Evolutionary conservation across 1,284 basidiomycete species (phyloP).

Genomic region (Cutaneotrichosporon dermatis): DNA sequence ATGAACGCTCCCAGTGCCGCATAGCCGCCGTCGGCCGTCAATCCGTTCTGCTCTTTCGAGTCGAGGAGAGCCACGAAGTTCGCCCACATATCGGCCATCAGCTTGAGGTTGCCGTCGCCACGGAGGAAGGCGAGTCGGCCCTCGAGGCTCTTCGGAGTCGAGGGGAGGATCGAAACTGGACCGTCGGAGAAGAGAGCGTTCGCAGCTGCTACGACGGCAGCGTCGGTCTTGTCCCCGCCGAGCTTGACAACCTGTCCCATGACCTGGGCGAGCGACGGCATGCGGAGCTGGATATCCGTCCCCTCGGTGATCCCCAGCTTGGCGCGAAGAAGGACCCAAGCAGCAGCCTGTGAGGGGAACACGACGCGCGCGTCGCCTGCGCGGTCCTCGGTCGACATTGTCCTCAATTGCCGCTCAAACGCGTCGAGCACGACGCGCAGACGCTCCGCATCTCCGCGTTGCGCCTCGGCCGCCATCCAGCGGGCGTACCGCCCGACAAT

Average conservation of each 20-base stretch:
- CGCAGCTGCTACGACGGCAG: not conserved
- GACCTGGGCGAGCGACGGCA: not conserved
- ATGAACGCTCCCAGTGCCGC: slow-evolving; percentile 4
- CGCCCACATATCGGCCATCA: slow-evolving; percentile 1
- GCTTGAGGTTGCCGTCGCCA: not conserved
- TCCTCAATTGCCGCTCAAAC: slow-evolving; percentile 12
- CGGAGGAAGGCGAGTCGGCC: slow-evolving; percentile 7
- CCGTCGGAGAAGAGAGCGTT: not conserved
- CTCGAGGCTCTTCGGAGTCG: slow-evolving; percentile 1
- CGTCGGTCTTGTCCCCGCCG: not conserved
- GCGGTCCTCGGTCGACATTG: not conserved
- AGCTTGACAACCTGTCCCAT: not conserved
- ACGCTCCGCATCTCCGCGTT: not conserved
- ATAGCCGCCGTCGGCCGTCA: not conserved
- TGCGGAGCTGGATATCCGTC: not conserved
- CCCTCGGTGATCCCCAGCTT: slow-evolving; percentile 2
- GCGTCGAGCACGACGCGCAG: slow-evolving; percentile 1
- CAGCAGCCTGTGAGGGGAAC: slow-evolving; percentile 6
- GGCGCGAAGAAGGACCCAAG: slow-evolving; percentile 14
- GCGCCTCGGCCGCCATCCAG: slow-evolving; percentile 13
- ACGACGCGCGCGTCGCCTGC: slow-evolving; percentile 1
- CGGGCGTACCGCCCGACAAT: slow-evolving; percentile 7
- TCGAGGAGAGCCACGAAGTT: not conserved
- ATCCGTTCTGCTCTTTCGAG: not conserved
- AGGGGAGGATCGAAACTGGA: not conserved